Evolutionary conservation across 1,284 basidiomycete species (phyloP).

Genomic region (Cystobasidiaceae sp.): DNA sequence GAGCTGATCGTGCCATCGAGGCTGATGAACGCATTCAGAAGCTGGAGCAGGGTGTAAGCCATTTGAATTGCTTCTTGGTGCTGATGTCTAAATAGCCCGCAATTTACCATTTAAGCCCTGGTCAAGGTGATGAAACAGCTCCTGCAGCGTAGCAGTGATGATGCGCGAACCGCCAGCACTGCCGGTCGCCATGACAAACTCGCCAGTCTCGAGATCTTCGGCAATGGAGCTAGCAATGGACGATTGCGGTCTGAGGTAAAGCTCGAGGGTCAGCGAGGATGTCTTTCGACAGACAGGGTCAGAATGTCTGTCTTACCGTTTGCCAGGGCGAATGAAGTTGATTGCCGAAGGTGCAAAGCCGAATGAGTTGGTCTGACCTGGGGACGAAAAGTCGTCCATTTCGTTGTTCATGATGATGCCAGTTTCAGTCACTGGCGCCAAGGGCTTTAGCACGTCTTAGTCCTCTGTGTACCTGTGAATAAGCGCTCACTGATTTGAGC

Average conservation of each 20-base stretch:
- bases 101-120: slow-evolving; percentile 35
- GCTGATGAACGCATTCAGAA: slow-evolving; percentile 39
- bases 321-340: slow-evolving; percentile 48
- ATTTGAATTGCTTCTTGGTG: neutral
- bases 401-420: slow-evolving; percentile 43
- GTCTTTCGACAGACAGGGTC: slow-evolving; percentile 7
- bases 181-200: slow-evolving; percentile 47
- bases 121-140: slow-evolving; percentile 44
- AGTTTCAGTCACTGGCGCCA: slow-evolving; percentile 40
- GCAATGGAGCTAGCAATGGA: slow-evolving; percentile 48
- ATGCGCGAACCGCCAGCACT: slow-evolving; percentile 49
- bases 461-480: too few species aligned
- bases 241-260: neutral
- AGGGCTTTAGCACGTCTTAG: too few species aligned
- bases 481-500: slow-evolving; percentile 41
- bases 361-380: slow-evolving; percentile 47
- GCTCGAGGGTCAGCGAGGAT: neutral
- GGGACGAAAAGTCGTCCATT: slow-evolving; percentile 49
- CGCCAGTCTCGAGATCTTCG: slow-evolving; percentile 44
- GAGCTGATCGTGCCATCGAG: slow-evolving; percentile 51
- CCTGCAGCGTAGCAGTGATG: slow-evolving; percentile 50
- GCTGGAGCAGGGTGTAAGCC: slow-evolving; percentile 31
- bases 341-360: slow-evolving; percentile 46
- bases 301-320: too few species aligned
- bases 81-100: too few species aligned